phyloP scores from a whole-genome alignment of 2,329 filamentous ascomycete species.

The Tolypocladium pustulatum region DNA sequence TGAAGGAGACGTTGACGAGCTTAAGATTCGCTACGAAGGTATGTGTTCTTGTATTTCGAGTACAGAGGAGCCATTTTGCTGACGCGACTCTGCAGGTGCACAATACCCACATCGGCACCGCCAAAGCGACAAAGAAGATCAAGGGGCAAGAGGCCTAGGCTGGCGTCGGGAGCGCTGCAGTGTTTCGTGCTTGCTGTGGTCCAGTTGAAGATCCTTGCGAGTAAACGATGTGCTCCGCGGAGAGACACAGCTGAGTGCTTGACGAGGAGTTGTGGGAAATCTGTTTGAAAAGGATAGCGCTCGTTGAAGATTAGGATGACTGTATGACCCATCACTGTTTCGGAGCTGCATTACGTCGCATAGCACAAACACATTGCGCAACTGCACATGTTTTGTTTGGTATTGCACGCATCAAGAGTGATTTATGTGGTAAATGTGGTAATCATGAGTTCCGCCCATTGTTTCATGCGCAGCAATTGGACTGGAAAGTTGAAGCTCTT shows the following conservation, averaged over 20 bases:
- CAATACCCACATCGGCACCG: conserved; percentile 87
- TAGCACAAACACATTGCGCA: not conserved
- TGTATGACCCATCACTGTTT: not conserved
- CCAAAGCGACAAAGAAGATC: conserved; percentile 62
- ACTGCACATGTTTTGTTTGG: not conserved
- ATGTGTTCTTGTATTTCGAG: conserved; percentile 12
- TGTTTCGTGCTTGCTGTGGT: not conserved
- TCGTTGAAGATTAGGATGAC: not conserved
- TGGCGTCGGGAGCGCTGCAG: not conserved
- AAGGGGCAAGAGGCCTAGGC: conserved; percentile 23
- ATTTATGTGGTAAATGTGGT: too few relatives aligned
- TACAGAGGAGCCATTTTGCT: not conserved
- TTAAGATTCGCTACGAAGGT: conserved; percentile 94
- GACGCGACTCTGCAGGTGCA: conserved; percentile 46
- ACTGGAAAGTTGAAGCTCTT: not conserved
- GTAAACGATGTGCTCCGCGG: not conserved
- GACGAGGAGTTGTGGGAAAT: not conserved
- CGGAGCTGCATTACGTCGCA: not conserved
- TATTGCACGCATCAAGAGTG: not conserved
- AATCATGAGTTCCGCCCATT: not conserved
- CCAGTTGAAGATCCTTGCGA: not conserved
- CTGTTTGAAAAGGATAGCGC: not conserved
- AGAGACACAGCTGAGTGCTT: not conserved
- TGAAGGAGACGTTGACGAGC: conserved; percentile 88
- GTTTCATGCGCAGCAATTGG: not conserved